These are phyloP conservation scores for Onygena corvina DNA, from an alignment of 2,329 filamentous ascomycete genomes.

Conservation along the genomic window DNA sequence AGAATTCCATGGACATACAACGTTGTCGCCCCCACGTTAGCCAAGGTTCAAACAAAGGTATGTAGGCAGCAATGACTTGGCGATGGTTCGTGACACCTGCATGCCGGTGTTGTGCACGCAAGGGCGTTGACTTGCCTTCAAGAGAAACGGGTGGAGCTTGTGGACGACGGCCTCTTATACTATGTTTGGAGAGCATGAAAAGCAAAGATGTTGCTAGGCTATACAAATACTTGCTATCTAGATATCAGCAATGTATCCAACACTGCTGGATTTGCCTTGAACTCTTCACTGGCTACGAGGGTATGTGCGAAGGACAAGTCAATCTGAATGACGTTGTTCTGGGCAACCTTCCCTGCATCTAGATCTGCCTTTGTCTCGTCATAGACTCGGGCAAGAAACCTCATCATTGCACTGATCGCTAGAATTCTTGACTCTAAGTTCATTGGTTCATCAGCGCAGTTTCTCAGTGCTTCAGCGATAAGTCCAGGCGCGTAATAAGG, in stretches of 20 bases:
- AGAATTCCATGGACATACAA: no score
- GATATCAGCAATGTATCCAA: neutral
- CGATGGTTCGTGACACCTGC: no score
- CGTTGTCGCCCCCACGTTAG: no score
- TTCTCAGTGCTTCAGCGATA: conserved; percentile 1
- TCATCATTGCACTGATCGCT: neutral
- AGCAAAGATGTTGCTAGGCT: neutral
- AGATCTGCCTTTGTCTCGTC: neutral
- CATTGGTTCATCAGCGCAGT: neutral
- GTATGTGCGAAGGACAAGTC: conserved; percentile 1
- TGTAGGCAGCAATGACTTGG: no score
- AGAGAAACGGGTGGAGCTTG: no score
- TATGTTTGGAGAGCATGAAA: neutral
- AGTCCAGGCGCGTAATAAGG: conserved; percentile 4
- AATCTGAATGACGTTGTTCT: neutral
- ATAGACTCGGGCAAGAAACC: conserved; percentile 1
- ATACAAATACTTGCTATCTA: no score
- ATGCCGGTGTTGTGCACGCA: no score
- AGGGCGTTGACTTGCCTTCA: no score
- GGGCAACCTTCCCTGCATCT: neutral
- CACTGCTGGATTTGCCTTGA: neutral
- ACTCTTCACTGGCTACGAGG: neutral
- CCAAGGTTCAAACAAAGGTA: no score
- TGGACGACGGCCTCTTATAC: no score
- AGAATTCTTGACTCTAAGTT: neutral